Evolutionary conservation across 805 yeast species (phyloP), one percentile per base, ranked within the genome.

Genomic region (Lachancea sp.): DNA sequence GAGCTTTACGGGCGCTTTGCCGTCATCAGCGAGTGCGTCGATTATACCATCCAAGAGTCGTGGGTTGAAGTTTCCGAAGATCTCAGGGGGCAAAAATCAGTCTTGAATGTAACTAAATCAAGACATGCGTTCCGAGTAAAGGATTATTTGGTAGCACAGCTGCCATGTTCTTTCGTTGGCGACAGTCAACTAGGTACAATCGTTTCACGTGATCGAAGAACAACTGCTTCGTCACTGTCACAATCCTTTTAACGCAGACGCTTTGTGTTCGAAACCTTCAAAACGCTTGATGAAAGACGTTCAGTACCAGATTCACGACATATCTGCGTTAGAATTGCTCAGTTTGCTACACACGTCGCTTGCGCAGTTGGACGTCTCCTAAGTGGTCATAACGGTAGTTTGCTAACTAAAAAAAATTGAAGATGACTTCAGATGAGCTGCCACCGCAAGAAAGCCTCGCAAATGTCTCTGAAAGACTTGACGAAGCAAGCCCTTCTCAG

Each of bases 401-500:
- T 17, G 38, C 38, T 35, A 35, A 35, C 25, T 7, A 26, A 25
- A 3, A 38, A 12, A 5, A 13, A 4, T 9, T 10, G 29, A 30
- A 27, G 5, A 38, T 38, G 41, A 29, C 29, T 18, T 26, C 35
- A 9, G 11, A 25, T 20, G 29, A 22, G 13, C 10, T 15, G 16
- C 16, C 9, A 4, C 25, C 35, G 15, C 27, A 6, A 35, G 25
- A 17, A 17, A 35, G 27, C 38, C 26, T 20, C 38, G 4, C 38
- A 17, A n/a, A 11, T 19, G n/a, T 3, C 13, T 20, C 8, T 15
- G 38, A 22, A 32, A 6, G 15, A n/a, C 25, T 4, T 11, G 22
- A 19, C 20, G 43, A 25, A 17, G 32, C 20, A 5, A 17, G 13
- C 3, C 64, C 67, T 44, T 36, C 68, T 26, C 44, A 51, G 44